Base-by-base conservation (phyloP, 352 stramenopile genomes). In the Pythium monospermum region DNA sequence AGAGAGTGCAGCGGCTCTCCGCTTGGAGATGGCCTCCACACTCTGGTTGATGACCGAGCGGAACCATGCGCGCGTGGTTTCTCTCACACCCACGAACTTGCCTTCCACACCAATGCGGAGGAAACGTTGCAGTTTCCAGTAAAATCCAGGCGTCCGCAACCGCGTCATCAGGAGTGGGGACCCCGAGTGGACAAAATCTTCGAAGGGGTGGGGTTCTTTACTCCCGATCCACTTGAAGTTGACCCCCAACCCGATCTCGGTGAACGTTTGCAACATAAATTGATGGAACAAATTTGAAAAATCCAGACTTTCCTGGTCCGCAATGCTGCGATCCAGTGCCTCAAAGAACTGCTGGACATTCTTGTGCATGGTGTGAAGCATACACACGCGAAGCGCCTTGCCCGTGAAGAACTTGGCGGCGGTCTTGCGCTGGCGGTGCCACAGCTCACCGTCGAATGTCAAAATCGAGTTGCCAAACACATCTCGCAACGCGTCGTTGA, bases 41-140 rank as follows among this genome's bases (percentile, higher is more conserved):
- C 47, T 54, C 23, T 36, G 13, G 6, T 54, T 60, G 31, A 85
- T 77, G 48, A 80, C 68, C 5, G 44, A 59, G 32, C 69, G 69
- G 11, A 83, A 48, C 49, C 59, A 76, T 16, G 68, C 65, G 51
- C 76, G 53, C 28, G 83, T 43, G 11, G 61, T 50, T 3, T 70
- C 57, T 8, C 70, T 46, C 4, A 45, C 44, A 1, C 73, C 40
- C 2, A 42, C 39, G 26, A 83, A 41, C 8, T 60, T 37, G 18
- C 66, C 64, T 47, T 85, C 74, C 7, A 39, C 36, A 12, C 71
- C 74, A 13, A 82, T 19, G 6, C 62, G 58, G 3, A 85, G 41
- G 25, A 52, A 69, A 16, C 65, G 63, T 44, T 83, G 75, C n/a
- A 79, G 51, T 33, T 76, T 72, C 75, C 76, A 87, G n/a, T 83